These are phyloP conservation scores for Paradendryphiella salina DNA, from an alignment of 2,329 filamentous ascomycete species.

Conservation along the genomic window DNA sequence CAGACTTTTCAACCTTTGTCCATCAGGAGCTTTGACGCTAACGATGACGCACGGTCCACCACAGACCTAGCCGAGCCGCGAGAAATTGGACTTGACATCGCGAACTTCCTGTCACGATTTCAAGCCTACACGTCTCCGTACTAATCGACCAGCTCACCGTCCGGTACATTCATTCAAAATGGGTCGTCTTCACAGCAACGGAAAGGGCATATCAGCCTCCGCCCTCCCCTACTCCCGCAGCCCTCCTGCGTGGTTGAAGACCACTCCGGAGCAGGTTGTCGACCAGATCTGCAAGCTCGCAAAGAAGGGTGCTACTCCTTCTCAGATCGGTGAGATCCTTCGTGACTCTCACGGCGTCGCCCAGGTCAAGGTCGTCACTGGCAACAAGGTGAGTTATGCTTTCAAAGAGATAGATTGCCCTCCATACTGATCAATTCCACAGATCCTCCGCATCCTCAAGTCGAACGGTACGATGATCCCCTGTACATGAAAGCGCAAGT, in stretches of 20 bases:
- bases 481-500: conserved; percentile 48
- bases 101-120: conserved; percentile 23
- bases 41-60: conserved; percentile 9
- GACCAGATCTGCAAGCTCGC: conserved; percentile 99
- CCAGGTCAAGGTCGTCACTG: conserved; percentile 79
- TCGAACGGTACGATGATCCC: conserved; percentile 65
- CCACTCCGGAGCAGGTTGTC: conserved; percentile 95
- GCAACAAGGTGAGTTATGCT: conserved; percentile 75
- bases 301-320: conserved; percentile 97
- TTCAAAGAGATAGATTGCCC: conserved; percentile 65
- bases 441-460: conserved; percentile 29
- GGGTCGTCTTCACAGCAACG: conserved; percentile 98
- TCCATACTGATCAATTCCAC: conserved; percentile 36
- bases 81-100: conserved; percentile 25
- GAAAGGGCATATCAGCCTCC: conserved; percentile 97
- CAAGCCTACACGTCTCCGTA: conserved; percentile 31
- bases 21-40: conserved; percentile 11
- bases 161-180: conserved; percentile 59
- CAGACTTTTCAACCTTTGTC: conserved; percentile 13
- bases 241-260: conserved; percentile 95
- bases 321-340: conserved; percentile 98
- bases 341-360: conserved; percentile 97
- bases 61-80: conserved; percentile 25
- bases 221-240: conserved; percentile 96
- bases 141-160: conserved; percentile 30